Evolutionary conservation across 2,329 filamentous ascomycete genomes (phyloP), one percentile per base, ranked within the genome.

Genomic region (Claviceps sp.): DNA sequence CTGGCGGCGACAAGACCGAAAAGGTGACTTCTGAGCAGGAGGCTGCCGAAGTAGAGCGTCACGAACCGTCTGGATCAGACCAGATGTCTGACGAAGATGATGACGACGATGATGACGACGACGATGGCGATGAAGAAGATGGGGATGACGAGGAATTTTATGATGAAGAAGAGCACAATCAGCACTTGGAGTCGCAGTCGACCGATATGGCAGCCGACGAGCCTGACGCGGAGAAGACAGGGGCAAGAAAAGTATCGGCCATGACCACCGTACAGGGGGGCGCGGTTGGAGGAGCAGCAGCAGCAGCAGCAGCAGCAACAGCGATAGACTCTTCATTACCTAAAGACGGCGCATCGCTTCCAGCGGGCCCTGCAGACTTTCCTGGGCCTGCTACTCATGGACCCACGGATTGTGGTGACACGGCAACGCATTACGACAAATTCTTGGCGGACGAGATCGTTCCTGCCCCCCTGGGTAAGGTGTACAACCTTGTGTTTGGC

Each of bases 401-500:
- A 0, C 81, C 90, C 0, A 97, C 93, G 0, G 87, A 94, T 44
- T 98, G 90, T 63, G 82, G 81, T 3, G 93, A 98, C 61, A 68
- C 74, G 4, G 79, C 79, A 39, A 78, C 80, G 10, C 93, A 96
- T 65, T 96, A 89, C 62, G 87, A 96, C 56, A 89, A 85, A 63
- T 69, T 87, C 2, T 73, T 96, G 42, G 90, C 85, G 47, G 91
- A 98, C 65, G 91, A 95, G 44, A 73, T 85, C 4, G 84, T 98
- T 48, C 77, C 85, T 0, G 93, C 91, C 2, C 93, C 93, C 0
- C 72, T 98, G 1, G 93, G 93, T 50, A 94, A 95, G 64, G 82
- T 97, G 34, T 98, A 94, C 67, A 85, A 81, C 56, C 70, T 95
- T 52, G 77, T 95, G 59, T 98, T 96, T 62, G 93, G 94, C 0